These are phyloP conservation scores for Linnemannia elongata DNA, from an alignment of 192 early-diverging fungal species.

Conservation along the genomic window DNA sequence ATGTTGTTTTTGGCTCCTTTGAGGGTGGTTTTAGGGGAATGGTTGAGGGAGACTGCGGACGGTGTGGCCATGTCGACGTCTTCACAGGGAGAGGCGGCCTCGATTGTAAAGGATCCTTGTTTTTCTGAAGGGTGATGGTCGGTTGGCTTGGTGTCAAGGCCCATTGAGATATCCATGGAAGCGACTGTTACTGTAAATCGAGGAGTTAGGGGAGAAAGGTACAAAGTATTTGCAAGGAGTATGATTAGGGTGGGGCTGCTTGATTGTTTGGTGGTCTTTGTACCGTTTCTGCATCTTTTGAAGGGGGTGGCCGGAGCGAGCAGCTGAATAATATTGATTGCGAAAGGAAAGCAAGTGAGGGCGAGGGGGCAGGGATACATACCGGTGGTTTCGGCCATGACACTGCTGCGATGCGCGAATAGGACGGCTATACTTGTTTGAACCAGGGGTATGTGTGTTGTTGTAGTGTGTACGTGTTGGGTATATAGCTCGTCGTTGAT, in stretches of 20 bases:
- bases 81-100: slow-evolving; percentile 3
- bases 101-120: background rate
- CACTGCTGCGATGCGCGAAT: background rate
- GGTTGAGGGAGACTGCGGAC: slow-evolving; percentile 14
- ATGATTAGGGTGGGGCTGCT: too few species aligned
- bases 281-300: background rate
- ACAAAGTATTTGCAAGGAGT: too few species aligned
- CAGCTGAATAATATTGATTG: background rate
- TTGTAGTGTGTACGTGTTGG: background rate
- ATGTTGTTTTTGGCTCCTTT: slow-evolving; percentile 43
- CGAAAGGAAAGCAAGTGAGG: background rate
- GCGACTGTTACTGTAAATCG: background rate
- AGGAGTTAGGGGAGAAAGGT: background rate
- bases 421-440: background rate
- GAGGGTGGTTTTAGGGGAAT: slow-evolving; percentile 19
- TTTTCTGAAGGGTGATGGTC: background rate
- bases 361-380: background rate
- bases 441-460: background rate
- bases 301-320: background rate
- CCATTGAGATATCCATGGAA: background rate
- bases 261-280: too few species aligned
- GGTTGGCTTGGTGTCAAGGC: background rate
- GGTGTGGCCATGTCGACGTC: slow-evolving; percentile 26
- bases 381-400: slow-evolving; percentile 34
- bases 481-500: background rate